phyloP scores from a whole-genome alignment of 73 alveolate genomes.

The Paramecium octaurelia region DNA sequence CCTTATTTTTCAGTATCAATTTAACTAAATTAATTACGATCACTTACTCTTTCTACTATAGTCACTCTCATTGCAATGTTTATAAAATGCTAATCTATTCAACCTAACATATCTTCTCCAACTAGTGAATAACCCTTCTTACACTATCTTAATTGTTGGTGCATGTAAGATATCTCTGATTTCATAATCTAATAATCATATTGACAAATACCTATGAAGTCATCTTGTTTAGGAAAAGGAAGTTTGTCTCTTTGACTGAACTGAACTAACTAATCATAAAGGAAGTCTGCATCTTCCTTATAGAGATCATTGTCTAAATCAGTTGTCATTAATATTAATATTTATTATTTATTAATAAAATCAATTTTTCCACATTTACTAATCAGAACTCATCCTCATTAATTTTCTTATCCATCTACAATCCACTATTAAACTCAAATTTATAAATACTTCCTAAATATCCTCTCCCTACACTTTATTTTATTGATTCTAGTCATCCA shows the following conservation, averaged over 20 bases:
- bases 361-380: neutral
- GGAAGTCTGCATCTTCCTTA: conserved; percentile 26
- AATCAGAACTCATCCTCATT: neutral
- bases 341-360: neutral
- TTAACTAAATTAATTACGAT: neutral
- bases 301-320: conserved; percentile 45
- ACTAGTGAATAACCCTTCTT: conserved; percentile 23
- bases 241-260: conserved; percentile 37
- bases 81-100: neutral
- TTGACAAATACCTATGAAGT: neutral
- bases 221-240: conserved; percentile 35
- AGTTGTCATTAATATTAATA: neutral
- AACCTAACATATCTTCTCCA: neutral
- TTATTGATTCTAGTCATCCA: no score
- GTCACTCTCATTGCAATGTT: neutral
- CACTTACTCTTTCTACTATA: neutral
- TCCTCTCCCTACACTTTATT: no score
- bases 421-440: no score
- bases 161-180: conserved; percentile 37
- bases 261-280: neutral
- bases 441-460: no score
- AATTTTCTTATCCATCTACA: neutral
- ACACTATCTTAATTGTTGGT: conserved; percentile 11
- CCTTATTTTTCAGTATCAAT: neutral
- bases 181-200: neutral